Evolutionary conservation across 345 rosid genomes (phyloP), one percentile per base, ranked within the genome.

Genomic region (Lepidium aucheri): DNA sequence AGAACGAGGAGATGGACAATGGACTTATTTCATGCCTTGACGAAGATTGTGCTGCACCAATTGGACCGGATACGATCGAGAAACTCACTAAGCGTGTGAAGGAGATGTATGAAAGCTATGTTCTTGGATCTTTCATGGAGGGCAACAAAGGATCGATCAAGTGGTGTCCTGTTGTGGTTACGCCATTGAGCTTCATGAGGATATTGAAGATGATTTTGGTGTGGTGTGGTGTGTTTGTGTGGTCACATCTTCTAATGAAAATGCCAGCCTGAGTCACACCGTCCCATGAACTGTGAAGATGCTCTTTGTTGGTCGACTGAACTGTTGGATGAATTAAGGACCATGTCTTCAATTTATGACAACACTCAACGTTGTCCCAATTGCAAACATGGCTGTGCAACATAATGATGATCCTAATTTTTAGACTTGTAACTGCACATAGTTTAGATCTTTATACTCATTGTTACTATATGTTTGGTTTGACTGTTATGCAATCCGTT

Each of bases 191-290:
- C 42, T 14, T 43, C 1, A 13, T 11, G 43, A 56, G 10, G 59
- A 18, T 6, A 16, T 4, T 1, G 33, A 47, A n/a, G 49, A 43
- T 8, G 26, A 7, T 7, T 34, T 18, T 3, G 42, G 2, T 51
- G 67, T 73, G 42, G 2, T 51, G 67, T 73, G 56, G 50, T 59
- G 12, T 73, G 77, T 35, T 16, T 26, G 35, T 73, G 77, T 11
- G 67, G 72, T 20, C 18, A 59, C 35, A 28, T 3, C 4, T 73
- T 59, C 14, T 73, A 63, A 12, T 73, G 77, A 72, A 36, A 8
- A 0, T 73, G 77, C 7, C 12, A n/a, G 28, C 30, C 17, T 0
- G 67, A 73, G 47, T 35, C 77, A 33, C 77, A 59, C 62, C 45
- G 67, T 28, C 77, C 72, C 0, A 35, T 73, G 35, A 52, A 42